These are phyloP conservation scores for Castanea mollissima DNA, from an alignment of 306 rosid genomes.

Conservation along the genomic window DNA sequence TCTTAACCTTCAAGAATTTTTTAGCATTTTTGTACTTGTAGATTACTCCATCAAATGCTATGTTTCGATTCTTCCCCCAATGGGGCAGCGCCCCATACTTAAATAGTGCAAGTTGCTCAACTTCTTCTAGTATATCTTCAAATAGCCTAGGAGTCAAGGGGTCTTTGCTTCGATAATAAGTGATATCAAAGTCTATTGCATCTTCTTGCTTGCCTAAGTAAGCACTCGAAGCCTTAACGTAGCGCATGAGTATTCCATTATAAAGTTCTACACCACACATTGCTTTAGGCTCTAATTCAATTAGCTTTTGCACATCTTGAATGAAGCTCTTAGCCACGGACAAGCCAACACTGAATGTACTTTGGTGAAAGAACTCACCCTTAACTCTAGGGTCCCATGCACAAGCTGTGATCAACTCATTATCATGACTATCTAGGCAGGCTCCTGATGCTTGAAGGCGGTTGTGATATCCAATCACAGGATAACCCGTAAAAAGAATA, in stretches of 20 bases:
- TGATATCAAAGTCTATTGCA: slow-evolving; percentile 63
- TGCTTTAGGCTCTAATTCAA: slow-evolving; percentile 45
- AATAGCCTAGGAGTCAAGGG: slow-evolving; percentile 62
- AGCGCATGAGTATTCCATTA: slow-evolving; percentile 78
- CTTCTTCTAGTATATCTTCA: slow-evolving; percentile 68
- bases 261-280: slow-evolving; percentile 64
- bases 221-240: slow-evolving; percentile 64
- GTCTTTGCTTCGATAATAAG: slow-evolving; percentile 62
- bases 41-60: slow-evolving; percentile 49
- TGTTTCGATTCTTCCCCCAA: slow-evolving; percentile 69
- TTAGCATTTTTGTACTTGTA: slow-evolving; percentile 32
- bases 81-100: slow-evolving; percentile 80
- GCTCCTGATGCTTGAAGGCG: slow-evolving; percentile 68
- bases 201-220: slow-evolving; percentile 69
- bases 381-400: slow-evolving; percentile 73
- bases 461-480: slow-evolving; percentile 64
- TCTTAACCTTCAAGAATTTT: slow-evolving; percentile 44
- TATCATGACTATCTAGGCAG: slow-evolving; percentile 43
- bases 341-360: slow-evolving; percentile 53
- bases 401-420: slow-evolving; percentile 37
- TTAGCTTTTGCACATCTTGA: slow-evolving; percentile 61
- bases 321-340: slow-evolving; percentile 42
- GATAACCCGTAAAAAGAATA: slow-evolving; percentile 47
- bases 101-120: slow-evolving; percentile 75
- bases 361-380: slow-evolving; percentile 68